Base-by-base conservation (phyloP, 108 stramenopile genomes). In the Stephanodiscus minutulus region DNA sequence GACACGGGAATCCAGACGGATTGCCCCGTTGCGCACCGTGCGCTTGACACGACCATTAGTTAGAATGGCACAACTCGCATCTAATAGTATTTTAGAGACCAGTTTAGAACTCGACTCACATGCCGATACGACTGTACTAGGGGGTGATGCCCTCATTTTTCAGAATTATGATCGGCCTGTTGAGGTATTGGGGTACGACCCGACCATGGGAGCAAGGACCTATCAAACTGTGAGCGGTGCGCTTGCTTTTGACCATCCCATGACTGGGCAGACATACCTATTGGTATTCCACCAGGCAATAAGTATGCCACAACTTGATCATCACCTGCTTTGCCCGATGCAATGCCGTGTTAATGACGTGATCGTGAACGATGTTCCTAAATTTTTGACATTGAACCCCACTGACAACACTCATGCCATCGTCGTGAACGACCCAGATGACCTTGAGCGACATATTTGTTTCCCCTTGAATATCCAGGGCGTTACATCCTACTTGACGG, bases 361-460 rank as follows among this genome's bases (percentile, higher is more conserved):
- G 39, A 59, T 11, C 18, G 22, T 63, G 47, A 49, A 72, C 33
- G 27, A 62, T n/a, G 8, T 28, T 7, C 71, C 71, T 20, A 72
- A 72, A 31, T 72, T 72, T 25, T 24, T 62, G 13, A 13, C 15
- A 2, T 15, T 2, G 0, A 29, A 63, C 20, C 71, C 71, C 24
- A 50, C 49, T 54, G n/a, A 15, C 2, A 12, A n/a, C 2, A 39
- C 27, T 3, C 71, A 72, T 27, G 2, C 47, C 3, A 48, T 48
- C 3, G 47, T 48, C 2, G 15, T 15, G n/a, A 6, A 48, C 6
- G 15, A 15, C 18, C 47, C 47, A 5, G 47, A 18, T 18, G 47
- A 2, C 1, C 5, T n/a, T 6, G 7, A 2, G 15, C 1, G 2
- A 18, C 1, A 6, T n/a, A 2, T 48, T 3, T n/a, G n/a, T 6